Evolutionary conservation across 495 filamentous ascomycete genomes (phyloP).

Genomic region (Podospora comata): DNA sequence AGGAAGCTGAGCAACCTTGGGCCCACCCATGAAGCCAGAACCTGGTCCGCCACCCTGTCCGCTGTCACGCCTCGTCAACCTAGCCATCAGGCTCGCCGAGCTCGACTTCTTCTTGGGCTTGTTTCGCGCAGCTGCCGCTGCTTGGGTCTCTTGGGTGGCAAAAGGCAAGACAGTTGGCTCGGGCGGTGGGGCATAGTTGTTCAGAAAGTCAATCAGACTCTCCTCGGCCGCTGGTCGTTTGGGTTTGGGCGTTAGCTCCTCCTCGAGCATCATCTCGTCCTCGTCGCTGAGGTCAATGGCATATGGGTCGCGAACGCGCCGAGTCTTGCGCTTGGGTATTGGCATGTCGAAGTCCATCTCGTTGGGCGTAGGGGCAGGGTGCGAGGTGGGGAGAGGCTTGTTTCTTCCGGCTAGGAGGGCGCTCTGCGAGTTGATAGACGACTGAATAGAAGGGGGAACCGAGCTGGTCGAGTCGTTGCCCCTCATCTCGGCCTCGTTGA

Average conservation of each 20-base stretch:
- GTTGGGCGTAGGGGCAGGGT: conserved; percentile 1
- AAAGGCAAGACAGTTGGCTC: conserved; percentile 44
- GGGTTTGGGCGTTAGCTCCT: conserved; percentile 37
- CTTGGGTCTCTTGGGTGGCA: conserved; percentile 24
- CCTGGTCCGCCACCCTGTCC: conserved; percentile 7
- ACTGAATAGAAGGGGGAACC: conserved; percentile 32
- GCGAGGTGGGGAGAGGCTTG: conserved; percentile 19
- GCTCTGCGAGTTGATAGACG: conserved; percentile 53
- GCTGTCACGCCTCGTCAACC: conserved; percentile 51
- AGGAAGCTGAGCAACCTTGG: conserved; percentile 22
- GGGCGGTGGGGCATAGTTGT: conserved; percentile 72
- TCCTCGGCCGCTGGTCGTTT: conserved; percentile 53
- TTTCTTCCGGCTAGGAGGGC: conserved; percentile 43
- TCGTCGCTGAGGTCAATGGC: conserved; percentile 85
- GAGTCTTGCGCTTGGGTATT: conserved; percentile 64
- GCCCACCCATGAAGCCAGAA: conserved; percentile 18
- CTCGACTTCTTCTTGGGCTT: conserved; percentile 59
- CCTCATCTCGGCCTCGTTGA: conserved; percentile 43
- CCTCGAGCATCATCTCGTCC: conserved; percentile 52
- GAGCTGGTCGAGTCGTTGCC: conserved; percentile 41
- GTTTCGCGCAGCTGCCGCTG: conserved; percentile 14
- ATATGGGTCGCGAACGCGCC: conserved; percentile 83
- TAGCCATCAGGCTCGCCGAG: conserved; percentile 59
- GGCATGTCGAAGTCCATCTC: conserved; percentile 47
- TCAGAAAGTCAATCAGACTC: conserved; percentile 85